A percentile compares a stretch with the other conserved stretches of the same genome.
Conservation (phyloP, 2,329 filamentous ascomycete genomes). For the Elsinoe necatrix region DNA sequence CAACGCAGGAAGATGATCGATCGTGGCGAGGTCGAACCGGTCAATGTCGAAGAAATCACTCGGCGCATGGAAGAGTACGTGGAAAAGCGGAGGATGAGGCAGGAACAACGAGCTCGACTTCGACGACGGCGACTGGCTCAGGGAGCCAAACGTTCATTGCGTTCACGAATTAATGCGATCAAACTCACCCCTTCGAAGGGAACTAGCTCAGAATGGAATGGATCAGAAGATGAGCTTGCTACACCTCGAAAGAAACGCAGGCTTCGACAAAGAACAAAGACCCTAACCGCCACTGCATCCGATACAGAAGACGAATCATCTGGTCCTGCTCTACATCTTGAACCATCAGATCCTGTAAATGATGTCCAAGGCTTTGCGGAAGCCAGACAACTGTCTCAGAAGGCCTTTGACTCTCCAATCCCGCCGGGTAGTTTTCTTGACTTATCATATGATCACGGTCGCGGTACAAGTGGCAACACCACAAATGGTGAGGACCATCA, state of each 20-base stretch:
- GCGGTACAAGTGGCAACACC: too few species aligned
- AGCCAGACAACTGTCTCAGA: neutral
- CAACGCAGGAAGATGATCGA: slow-evolving; percentile 18
- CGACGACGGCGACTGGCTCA: neutral
- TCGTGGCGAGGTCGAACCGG: slow-evolving; percentile 20
- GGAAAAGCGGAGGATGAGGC: neutral
- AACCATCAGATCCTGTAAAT: neutral
- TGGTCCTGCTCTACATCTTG: neutral
- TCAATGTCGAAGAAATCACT: slow-evolving; percentile 22
- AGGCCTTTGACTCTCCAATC: neutral
- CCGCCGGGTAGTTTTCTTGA: too few species aligned
- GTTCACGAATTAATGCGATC: neutral
- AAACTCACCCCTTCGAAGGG: neutral
- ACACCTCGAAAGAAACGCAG: neutral
- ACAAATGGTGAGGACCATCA: too few species aligned
- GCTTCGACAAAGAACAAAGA: neutral
- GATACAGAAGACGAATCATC: neutral
- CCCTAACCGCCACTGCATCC: too few species aligned
- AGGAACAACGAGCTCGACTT: neutral
- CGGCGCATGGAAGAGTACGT: neutral
- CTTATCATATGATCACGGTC: too few species aligned
- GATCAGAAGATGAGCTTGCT: neutral
- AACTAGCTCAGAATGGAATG: neutral
- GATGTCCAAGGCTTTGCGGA: neutral
- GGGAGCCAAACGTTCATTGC: neutral